These are phyloP conservation scores for Gleditsia sinensis DNA, from an alignment of 306 rosid species.

Conservation along the genomic window DNA sequence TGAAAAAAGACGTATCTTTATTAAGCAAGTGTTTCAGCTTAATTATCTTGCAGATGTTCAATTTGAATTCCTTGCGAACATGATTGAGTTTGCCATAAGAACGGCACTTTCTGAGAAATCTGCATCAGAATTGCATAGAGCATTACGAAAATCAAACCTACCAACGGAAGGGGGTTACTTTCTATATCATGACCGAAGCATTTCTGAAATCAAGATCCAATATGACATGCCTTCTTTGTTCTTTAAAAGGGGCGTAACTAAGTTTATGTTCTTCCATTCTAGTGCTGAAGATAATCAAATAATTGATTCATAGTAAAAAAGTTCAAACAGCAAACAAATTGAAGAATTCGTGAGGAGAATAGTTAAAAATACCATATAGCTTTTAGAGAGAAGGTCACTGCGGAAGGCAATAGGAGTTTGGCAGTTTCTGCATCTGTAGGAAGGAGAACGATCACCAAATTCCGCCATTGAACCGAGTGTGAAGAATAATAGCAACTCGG, in stretches of 20 bases:
- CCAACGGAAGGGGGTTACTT: not conserved
- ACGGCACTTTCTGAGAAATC: too few species aligned
- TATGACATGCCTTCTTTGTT: not conserved
- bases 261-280: not conserved
- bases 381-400: constrained; percentile 34
- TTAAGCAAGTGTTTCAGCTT: too few species aligned
- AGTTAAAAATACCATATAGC: not conserved
- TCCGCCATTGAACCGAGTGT: constrained; percentile 8
- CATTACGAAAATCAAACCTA: not conserved
- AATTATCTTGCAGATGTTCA: too few species aligned
- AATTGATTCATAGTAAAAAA: too few species aligned
- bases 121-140: too few species aligned
- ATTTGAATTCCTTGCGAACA: too few species aligned
- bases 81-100: too few species aligned
- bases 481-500: not conserved
- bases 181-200: not conserved
- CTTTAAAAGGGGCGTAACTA: too few species aligned
- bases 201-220: not conserved
- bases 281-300: not conserved
- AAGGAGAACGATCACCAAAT: constrained; percentile 4
- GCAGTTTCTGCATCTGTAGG: constrained; percentile 38
- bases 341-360: not conserved
- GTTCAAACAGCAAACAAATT: not conserved
- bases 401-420: constrained; percentile 36
- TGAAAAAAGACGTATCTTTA: too few species aligned